Evolutionary conservation across 768 basidiomycete genomes (phyloP), one percentile per base, ranked within the genome.

Genomic region (Calocybe gangraenosa): DNA sequence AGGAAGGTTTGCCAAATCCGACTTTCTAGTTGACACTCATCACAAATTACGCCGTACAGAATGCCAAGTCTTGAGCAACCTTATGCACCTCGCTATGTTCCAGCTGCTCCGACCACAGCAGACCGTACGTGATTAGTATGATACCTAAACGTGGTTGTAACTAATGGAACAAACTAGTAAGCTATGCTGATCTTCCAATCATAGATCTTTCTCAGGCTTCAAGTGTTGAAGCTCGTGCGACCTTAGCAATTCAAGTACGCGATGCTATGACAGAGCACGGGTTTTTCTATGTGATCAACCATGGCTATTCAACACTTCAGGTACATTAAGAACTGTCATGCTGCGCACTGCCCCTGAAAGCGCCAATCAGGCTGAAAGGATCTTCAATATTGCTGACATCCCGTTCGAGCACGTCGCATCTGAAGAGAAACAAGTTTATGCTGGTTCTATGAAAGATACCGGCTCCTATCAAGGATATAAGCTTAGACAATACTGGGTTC

Each of bases 251-350:
- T 7, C 65, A 75, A 46, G 65, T 75, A 3, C 63, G 61, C 20
- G 66, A 75, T 38, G 78, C 77, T 2, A 67, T 81, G 65, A 50
- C 54, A 2, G 59, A 56, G 15, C 43, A 44, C 32, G 68, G 67
- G 1, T 76, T 78, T 56, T 68, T 75, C 52, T 76, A 73, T 46
- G 66, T 68, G 18, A 54, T 73, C 35, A 73, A 74, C 42, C 75
- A 77, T 54, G 74, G 73, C 7, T 63, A 68, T 40, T 67, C 66
- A 1, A 50, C 56, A 22, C 61, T 62, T 15, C 64, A 69, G 58
- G 75, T 40, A 25, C 15, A 28, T 28, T 28, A n/a, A n/a, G n/a
- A n/a, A n/a, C n/a, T n/a, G n/a, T n/a, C n/a, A n/a, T n/a, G n/a
- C n/a, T 22, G 13, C 2, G 6, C 37, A 9, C 4, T 19, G n/a